phyloP scores from a whole-genome alignment of 495 filamentous ascomycete species.

The Neohortaea acidophila region DNA sequence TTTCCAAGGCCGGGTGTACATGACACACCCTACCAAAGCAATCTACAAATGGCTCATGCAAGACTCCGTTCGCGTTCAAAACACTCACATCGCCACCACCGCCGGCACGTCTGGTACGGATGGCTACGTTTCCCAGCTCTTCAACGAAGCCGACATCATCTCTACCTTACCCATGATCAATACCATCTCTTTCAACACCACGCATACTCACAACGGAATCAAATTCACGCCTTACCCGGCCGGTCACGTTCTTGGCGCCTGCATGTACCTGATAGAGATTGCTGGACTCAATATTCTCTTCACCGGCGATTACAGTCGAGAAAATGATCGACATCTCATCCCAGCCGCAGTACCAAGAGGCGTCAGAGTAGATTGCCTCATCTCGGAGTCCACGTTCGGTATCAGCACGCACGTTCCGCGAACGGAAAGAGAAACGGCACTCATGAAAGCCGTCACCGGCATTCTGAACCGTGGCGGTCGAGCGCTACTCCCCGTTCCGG shows the following conservation, averaged over 20 bases:
- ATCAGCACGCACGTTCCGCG: conserved; percentile 82
- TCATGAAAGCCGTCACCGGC: conserved; percentile 87
- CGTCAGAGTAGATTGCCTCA: conserved; percentile 83
- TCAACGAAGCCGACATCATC: conserved; percentile 86
- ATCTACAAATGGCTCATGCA: conserved; percentile 99
- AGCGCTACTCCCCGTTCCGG: conserved; percentile 89
- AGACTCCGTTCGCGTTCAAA: conserved; percentile 80
- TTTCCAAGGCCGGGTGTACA: conserved; percentile 91
- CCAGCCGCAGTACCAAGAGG: conserved; percentile 74
- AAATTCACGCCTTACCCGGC: conserved; percentile 93
- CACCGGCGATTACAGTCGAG: conserved; percentile 90
- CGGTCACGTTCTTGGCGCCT: conserved; percentile 92
- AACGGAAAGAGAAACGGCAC: conserved; percentile 70
- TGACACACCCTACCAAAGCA: conserved; percentile 97
- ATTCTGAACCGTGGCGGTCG: conserved; percentile 83
- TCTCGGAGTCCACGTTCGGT: conserved; percentile 93
- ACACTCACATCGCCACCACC: conserved; percentile 59
- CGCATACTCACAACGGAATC: conserved; percentile 89
- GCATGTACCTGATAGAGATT: conserved; percentile 96
- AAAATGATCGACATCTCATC: conserved; percentile 86
- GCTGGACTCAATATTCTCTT: conserved; percentile 91
- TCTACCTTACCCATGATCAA: conserved; percentile 86
- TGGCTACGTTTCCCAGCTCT: conserved; percentile 40
- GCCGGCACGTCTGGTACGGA: conserved; percentile 36
- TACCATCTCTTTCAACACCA: conserved; percentile 95